Evolutionary conservation across 768 basidiomycete genomes (phyloP), one percentile per base, ranked within the genome.

Genomic region (Agaricus blazei): DNA sequence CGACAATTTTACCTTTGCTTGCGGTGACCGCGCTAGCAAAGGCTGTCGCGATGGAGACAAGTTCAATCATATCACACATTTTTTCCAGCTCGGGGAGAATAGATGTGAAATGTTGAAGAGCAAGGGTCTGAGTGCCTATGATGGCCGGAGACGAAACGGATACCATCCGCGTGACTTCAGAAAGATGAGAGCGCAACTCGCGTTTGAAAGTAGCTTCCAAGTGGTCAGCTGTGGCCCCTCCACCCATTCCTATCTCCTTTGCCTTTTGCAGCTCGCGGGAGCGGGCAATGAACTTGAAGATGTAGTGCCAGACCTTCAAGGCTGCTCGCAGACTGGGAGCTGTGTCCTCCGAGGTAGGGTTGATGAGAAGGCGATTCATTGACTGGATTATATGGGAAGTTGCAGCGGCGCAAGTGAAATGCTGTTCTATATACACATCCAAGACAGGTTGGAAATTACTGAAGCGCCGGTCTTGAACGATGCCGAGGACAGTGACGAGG

Each of bases 251-350:
- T 24, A 86, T 67, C 57, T 93, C 91, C 64, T 87, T 87, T 5
- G 77, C 75, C 68, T 91, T 91, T 68, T 96, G 94, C 44, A 96
- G 68, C 63, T 93, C 92, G 36, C 94, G 77, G 2, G 94, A 87
- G n/a, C 90, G 81, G 14, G 90, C 84, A 64, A 97, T 89, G 70
- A 98, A 92, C 67, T 90, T 91, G 82, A 98, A 92, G 62, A 98
- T 85, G 65, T 95, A 93, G 64, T 93, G 89, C 93, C 93, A 96
- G 29, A 98, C 96, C 68, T 98, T 98, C 58, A 98, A 75, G 14
- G 94, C 90, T 9, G 92, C 85, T 34, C 95, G 85, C 53, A 98
- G 78, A 4, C 83, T 80, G 15, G 88, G 85, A 0, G 89, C 93
- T 3, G 80, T 83, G 24, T 91, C 89, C 8, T 75, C 71, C 23